A percentile compares a stretch with the other conserved stretches of the same genome.
Conservation (phyloP, 257 asterid species). For the Knoxia roxburghii region DNA sequence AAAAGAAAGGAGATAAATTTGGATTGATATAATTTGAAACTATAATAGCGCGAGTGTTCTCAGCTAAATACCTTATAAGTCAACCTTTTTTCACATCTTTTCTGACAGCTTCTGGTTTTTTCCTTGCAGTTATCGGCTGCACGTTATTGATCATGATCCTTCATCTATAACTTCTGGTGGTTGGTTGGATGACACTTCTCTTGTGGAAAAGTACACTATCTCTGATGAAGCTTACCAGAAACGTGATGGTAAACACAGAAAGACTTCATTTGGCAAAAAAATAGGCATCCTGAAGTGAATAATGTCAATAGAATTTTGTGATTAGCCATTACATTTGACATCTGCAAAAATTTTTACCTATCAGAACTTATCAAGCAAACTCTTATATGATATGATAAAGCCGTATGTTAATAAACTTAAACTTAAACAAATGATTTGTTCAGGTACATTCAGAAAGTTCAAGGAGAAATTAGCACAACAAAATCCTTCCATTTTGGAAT, state of each 20-base stretch:
- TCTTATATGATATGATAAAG: background rate
- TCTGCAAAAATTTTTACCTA: background rate
- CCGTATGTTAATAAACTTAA: background rate
- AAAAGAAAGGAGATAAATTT: background rate
- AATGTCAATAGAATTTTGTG: background rate
- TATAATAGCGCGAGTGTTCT: background rate
- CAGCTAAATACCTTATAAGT: background rate
- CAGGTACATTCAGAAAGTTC: conserved; percentile 91
- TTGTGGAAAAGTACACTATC: conserved; percentile 88
- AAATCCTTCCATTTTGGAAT: conserved; percentile 39
- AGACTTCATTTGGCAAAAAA: conserved; percentile 4
- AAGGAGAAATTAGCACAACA: conserved; percentile 72
- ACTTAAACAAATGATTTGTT: conserved; percentile 1
- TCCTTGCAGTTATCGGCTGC: conserved; percentile 63
- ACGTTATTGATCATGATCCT: conserved; percentile 83
- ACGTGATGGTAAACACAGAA: conserved; percentile 54
- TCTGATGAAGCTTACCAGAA: conserved; percentile 88
- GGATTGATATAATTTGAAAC: background rate
- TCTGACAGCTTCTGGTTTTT: background rate
- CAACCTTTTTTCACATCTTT: background rate
- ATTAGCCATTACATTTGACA: background rate
- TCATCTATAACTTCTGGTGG: conserved; percentile 93
- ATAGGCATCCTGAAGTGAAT: conserved; percentile 6
- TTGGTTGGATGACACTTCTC: conserved; percentile 96
- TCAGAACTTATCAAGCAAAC: background rate